These are phyloP conservation scores for Apiospora arundinis DNA, from an alignment of 2,329 filamentous ascomycete genomes.

Conservation along the genomic window DNA sequence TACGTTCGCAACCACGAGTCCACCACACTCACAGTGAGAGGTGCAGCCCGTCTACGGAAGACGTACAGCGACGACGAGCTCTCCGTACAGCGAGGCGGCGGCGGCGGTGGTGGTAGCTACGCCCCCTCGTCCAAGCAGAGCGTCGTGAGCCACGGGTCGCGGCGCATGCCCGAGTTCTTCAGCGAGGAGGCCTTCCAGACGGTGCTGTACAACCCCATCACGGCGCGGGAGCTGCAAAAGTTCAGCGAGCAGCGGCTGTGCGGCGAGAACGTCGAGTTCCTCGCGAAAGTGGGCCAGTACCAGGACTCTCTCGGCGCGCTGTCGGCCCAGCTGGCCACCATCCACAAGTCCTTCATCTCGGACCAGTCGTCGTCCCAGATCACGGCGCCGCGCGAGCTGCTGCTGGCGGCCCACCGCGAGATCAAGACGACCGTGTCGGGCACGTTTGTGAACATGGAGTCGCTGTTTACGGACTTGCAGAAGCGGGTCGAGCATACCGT, in stretches of 20 bases:
- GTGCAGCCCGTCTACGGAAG: not conserved
- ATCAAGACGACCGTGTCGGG: conserved; percentile 36
- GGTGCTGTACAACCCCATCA: conserved; percentile 50
- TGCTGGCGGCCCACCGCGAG: conserved; percentile 38
- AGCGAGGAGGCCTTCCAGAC: conserved; percentile 47
- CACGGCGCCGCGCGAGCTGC: conserved; percentile 37
- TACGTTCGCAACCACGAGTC: not conserved
- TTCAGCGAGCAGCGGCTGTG: conserved; percentile 48
- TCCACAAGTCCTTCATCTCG: conserved; percentile 39
- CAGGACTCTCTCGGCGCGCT: conserved; percentile 47
- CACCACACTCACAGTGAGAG: not conserved
- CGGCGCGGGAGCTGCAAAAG: conserved; percentile 47
- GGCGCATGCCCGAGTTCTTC: conserved; percentile 47
- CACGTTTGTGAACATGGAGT: conserved; percentile 45
- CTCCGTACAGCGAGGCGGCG: not conserved
- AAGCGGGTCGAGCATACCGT: conserved; percentile 49
- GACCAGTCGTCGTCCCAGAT: conserved; percentile 25
- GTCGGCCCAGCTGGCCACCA: conserved; percentile 44
- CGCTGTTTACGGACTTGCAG: conserved; percentile 47
- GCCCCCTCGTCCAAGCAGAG: not conserved
- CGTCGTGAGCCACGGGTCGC: conserved; percentile 23
- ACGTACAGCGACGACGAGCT: conserved; percentile 9
- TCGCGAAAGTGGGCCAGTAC: conserved; percentile 55
- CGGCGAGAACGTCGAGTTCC: conserved; percentile 52
- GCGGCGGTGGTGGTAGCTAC: not conserved